Base-by-base conservation (phyloP, 345 rosid genomes). In the Eucalyptus dawsonii region DNA sequence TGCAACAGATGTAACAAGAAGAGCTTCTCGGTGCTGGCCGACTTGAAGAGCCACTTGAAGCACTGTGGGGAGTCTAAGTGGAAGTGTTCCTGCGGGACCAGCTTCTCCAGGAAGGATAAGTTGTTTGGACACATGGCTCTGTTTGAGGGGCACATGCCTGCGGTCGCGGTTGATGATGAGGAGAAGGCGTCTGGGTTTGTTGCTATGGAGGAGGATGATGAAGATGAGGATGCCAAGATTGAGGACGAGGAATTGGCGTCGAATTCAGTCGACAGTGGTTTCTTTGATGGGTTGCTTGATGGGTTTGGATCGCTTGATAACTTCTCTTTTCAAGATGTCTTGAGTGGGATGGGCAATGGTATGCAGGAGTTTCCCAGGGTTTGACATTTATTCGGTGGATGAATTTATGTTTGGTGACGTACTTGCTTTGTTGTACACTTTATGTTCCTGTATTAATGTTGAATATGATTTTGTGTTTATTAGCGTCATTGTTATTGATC, bases 61-160 rank as follows among this genome's bases (percentile, higher is more conserved):
- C 95, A 94, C 60, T 96, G 98, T 53, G 96, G 94, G 76, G 97
- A 92, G 90, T 88, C 93, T 12, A 91, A 91, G 90, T 96, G 98
- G 98, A 93, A 86, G 93, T 96, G 98, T 47, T 92, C 93, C 17
- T 94, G 97, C 13, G 97, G 97, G 91, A 94, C 94, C 62, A 94
- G 93, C 88, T 95, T 96, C 89, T 94, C 96, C 1, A 94, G 97
- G 91, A 96, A 95, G 90, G 97, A 96, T 67, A 94, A 96, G 94
- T 89, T 95, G 90, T 96, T 96, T 29, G 96, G 97, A 37, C 98
- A 95, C 88, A 89, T 96, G 93, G 94, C 95, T 12, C 86, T 94
- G 94, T 96, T 96, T 50, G 98, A 96, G 91, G 98, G 97, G 27
- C 98, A 96, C 86, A 94, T 95, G 97, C 98, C 98, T 0, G 93